Evolutionary conservation across 192 early-diverging fungal species (phyloP).

Genomic region (Backusella sp.): DNA sequence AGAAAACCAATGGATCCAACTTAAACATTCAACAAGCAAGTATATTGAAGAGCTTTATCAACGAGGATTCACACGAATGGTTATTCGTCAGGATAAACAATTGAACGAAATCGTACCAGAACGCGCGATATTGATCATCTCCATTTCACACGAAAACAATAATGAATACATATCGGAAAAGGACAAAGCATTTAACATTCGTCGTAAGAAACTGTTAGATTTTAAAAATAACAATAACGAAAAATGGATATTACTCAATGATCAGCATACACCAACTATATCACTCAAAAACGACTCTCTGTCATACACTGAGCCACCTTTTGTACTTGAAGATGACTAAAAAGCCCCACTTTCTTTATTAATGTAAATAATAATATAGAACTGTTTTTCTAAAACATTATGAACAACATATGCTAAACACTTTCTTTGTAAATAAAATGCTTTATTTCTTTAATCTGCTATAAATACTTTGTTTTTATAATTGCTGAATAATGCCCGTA

Average conservation of each 20-base stretch:
- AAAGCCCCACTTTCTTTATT: neutral
- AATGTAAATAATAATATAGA: neutral
- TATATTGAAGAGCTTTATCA: neutral
- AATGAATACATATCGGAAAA: neutral
- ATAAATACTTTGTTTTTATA: neutral
- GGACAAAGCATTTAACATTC: neutral
- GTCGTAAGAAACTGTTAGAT: neutral
- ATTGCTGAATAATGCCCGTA: neutral
- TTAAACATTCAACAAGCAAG: neutral
- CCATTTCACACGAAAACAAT: neutral
- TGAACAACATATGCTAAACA: neutral
- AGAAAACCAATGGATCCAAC: constrained; percentile 9
- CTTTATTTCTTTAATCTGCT: neutral
- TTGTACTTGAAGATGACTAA: neutral
- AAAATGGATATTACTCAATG: neutral
- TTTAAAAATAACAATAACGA: neutral
- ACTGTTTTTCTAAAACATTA: neutral
- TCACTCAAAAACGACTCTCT: neutral
- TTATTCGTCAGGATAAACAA: neutral
- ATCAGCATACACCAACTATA: neutral
- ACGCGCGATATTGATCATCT: neutral
- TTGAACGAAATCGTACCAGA: neutral
- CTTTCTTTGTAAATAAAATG: neutral
- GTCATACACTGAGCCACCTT: neutral
- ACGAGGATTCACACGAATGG: neutral